Base-by-base conservation (phyloP, 345 rosid genomes). In the Rhodamnia argentea region DNA sequence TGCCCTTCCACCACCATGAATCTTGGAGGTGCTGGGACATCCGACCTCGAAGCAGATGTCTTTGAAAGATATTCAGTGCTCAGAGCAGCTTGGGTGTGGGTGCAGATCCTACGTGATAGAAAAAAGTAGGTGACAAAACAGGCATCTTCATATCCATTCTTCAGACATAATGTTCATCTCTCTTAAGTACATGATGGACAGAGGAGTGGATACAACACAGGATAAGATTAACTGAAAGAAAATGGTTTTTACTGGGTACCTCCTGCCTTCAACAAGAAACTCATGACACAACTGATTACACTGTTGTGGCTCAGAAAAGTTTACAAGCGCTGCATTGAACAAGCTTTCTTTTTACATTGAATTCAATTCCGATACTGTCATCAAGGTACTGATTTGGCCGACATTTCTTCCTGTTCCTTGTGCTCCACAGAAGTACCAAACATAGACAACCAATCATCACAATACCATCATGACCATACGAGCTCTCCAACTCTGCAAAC, bases 1-100 rank as follows among this genome's bases (percentile, higher is more conserved):
- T 92, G 90, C 58, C 98, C 98, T 85, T 95, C 96, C 64, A 88
- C 91, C 62, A 92, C 94, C 82, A 85, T 86, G 89, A 93, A 90
- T 51, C 84, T 87, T 2, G 94, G 94, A n/a, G 94, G 85, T 42
- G 93, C 92, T 50, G 94, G 98, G 52, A 95, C 93, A 78, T 94
- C 96, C 0, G 96, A 93, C 13, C 89, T 90, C 83, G 90, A 86
- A 87, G 82, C 53, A 52, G 85, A 78, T 27, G 44, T 84, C 10
- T 83, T 84, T 83, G 42, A 47, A 51, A 84, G 83, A 40, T 56
- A 60, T 59, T 37, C 78, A 26, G 85, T 87, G 86, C 83, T 82
- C 59, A 87, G 86, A 23, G 91, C 76, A 62, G 88, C 89, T 54
- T 87, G 44, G 18, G 89, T 86, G 56, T 86, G 88, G 13, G 86